These are phyloP conservation scores for Omphalea diandra DNA, from an alignment of 441 rosid species.

Conservation along the genomic window DNA sequence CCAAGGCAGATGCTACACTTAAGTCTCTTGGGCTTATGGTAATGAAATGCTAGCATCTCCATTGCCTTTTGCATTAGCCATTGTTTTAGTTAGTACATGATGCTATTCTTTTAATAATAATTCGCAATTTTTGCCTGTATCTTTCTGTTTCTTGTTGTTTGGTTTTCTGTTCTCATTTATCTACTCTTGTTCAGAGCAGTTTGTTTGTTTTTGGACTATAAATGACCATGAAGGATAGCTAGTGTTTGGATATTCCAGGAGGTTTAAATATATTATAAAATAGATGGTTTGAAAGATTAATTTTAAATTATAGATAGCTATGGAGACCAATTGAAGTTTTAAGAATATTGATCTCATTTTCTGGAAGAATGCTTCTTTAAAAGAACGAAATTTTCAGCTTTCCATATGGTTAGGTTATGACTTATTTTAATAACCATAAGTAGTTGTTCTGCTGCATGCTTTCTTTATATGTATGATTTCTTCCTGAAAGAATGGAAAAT, in stretches of 20 bases:
- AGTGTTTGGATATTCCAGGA: not conserved
- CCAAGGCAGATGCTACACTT: conserved; percentile 70
- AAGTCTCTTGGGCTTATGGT: conserved; percentile 75
- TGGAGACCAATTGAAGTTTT: not conserved
- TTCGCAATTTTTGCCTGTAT: not conserved
- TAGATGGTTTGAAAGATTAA: not conserved
- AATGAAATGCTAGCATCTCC: conserved; percentile 13
- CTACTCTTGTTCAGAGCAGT: not conserved
- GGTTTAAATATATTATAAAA: no score
- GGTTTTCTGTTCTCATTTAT: no score
- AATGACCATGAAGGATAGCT: not conserved
- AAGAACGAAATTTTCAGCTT: not conserved
- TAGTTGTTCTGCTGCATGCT: not conserved
- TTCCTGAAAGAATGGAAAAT: not conserved
- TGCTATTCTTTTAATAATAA: no score
- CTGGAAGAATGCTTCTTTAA: not conserved
- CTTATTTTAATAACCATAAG: not conserved
- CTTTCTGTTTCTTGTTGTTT: not conserved
- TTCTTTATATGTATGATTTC: not conserved
- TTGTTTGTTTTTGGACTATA: not conserved
- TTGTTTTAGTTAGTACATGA: not conserved
- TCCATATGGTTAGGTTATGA: not conserved
- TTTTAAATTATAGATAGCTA: not conserved
- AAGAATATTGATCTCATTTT: not conserved
- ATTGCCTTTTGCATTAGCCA: not conserved